phyloP scores from a whole-genome alignment of 108 stramenopile species.

The Aurantiochytrium sp. region DNA sequence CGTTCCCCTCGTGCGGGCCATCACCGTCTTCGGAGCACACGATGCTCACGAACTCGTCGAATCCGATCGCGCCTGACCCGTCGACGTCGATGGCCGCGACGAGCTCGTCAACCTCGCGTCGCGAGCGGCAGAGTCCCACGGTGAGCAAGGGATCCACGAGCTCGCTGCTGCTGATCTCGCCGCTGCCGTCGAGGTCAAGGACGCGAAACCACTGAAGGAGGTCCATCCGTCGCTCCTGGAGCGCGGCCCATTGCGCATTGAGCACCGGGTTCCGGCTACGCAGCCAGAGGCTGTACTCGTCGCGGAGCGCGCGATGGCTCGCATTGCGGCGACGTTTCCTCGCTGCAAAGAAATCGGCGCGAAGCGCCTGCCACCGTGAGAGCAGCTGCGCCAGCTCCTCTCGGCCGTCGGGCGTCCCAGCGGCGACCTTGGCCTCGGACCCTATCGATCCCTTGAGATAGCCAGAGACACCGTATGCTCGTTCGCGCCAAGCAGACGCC shows the following conservation, averaged over 20 bases:
- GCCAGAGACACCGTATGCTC: no score
- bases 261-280: background rate
- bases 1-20: background rate
- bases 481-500: background rate
- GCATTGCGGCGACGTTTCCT: background rate
- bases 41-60: background rate
- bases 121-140: background rate
- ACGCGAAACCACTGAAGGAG: background rate
- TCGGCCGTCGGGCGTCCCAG: no score
- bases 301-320: background rate
- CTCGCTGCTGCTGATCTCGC: background rate
- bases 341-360: background rate
- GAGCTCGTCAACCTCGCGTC: background rate
- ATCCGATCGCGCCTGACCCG: background rate
- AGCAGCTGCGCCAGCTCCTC: background rate
- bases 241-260: background rate
- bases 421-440: no score
- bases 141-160: slow-evolving; percentile 5
- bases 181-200: background rate
- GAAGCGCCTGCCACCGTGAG: background rate
- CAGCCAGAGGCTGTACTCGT: background rate
- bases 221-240: slow-evolving; percentile 1
- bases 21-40: background rate
- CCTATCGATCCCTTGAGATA: no score
- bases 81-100: background rate